Percentiles rank a stretch among this genome's conserved stretches.
Evolutionary conservation across 805 yeast species (phyloP).

Genomic region (Cyberlindnera samutprakarnensis): DNA sequence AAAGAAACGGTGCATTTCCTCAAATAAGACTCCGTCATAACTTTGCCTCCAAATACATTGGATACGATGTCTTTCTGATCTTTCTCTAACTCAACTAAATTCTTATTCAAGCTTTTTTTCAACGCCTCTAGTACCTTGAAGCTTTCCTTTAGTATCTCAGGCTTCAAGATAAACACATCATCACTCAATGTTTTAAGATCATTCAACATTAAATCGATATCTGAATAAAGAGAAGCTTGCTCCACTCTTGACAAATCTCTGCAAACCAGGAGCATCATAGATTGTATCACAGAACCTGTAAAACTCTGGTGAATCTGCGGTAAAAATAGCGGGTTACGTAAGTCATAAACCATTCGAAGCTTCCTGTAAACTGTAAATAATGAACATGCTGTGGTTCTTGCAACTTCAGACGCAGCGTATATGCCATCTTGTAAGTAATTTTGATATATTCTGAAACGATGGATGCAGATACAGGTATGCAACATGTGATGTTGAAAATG

Average conservation of each 20-base stretch:
- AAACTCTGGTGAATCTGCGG: constrained; percentile 27
- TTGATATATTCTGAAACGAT: constrained; percentile 24
- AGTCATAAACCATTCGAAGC: constrained; percentile 17
- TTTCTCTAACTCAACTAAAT: constrained; percentile 19
- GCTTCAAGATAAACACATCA: constrained; percentile 20
- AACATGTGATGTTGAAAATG: constrained; percentile 25
- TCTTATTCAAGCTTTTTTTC: constrained; percentile 19
- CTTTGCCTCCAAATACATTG: constrained; percentile 25
- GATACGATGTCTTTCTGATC: constrained; percentile 24
- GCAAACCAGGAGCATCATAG: constrained; percentile 23
- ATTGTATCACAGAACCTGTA: constrained; percentile 26
- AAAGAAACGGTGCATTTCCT: constrained; percentile 22
- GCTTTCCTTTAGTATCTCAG: constrained; percentile 22
- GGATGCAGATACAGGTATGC: constrained; percentile 25
- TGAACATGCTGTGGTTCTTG: constrained; percentile 18
- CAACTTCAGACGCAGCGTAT: constrained; percentile 25
- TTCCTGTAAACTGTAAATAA: constrained; percentile 23
- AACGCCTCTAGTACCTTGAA: constrained; percentile 21
- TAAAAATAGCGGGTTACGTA: constrained; percentile 21
- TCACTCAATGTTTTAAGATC: constrained; percentile 19
- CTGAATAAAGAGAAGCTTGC: constrained; percentile 17
- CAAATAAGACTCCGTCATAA: constrained; percentile 23
- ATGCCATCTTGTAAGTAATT: constrained; percentile 20
- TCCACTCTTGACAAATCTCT: constrained; percentile 14
- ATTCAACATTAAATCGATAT: constrained; percentile 20